Base-by-base conservation (phyloP, 805 yeast species). In the Dipodascus albidus region DNA sequence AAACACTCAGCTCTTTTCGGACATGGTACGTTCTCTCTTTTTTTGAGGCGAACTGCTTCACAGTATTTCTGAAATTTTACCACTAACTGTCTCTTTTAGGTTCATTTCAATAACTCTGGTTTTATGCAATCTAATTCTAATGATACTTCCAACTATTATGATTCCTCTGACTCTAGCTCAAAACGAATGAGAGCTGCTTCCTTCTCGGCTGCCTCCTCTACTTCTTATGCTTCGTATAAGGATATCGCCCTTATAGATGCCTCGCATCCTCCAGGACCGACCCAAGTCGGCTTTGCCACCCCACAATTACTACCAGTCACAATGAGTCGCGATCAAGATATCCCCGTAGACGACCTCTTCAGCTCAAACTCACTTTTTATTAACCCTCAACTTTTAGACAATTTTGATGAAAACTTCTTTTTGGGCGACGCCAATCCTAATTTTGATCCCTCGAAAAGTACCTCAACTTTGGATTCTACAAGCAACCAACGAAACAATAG, bases 221-320 rank as follows among this genome's bases (percentile, higher is more conserved):
- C 74, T 3, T 77, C 86, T 0, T 83, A 84, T 61, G 74, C 83
- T 1, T 76, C 76, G n/a, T 60, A 67, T 27, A 73, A 74, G 56
- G 83, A 78, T 49, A 47, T 63, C 1, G 66, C 55, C 17, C 57
- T 54, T 49, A 42, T 54, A 53, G 50, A 55, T 31, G 23, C 50
- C 51, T 1, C 52, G 21, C 53, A 54, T 47, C 52, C 50, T 51
- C 57, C 59, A 53, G 70, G 77, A 0, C 89, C 90, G 1, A 76
- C 75, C 48, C 88, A 85, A 61, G 89, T 85, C 23, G 86, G 83
- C 1, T 87, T 85, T 63, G 80, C 95, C 0, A 85, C 95, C 0
- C 96, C 96, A 2, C 95, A 87, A 65, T 62, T 81, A 48, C 62
- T 73, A 11, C 82, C 84, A 1, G 69, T 70, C 19, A 79, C 71